phyloP scores from a whole-genome alignment of 2,329 filamentous ascomycete genomes.

The Stagonosporopsis tanaceti region DNA sequence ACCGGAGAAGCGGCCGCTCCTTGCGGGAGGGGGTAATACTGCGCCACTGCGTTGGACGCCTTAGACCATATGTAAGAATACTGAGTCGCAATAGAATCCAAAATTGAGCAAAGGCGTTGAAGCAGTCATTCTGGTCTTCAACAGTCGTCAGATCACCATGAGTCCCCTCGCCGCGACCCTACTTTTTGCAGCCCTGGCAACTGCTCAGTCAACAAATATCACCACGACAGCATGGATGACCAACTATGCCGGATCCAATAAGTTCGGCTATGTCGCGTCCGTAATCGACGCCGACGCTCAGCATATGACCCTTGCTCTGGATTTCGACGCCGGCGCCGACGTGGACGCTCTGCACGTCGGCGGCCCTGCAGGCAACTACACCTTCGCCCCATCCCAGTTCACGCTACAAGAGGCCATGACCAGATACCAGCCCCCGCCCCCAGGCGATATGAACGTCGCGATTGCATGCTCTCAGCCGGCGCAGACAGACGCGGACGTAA shows the following conservation, averaged over 20 bases:
- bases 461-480: slow-evolving; percentile 6
- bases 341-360: slow-evolving; percentile 2
- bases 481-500: neutral
- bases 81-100: neutral
- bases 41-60: slow-evolving; percentile 13
- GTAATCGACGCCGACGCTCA: slow-evolving; percentile 13
- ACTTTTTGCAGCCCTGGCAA: slow-evolving; percentile 8
- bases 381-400: slow-evolving; percentile 6
- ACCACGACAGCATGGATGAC: slow-evolving; percentile 15
- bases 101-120: too few species aligned
- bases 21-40: neutral
- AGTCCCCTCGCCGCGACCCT: slow-evolving; percentile 1
- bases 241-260: slow-evolving; percentile 8
- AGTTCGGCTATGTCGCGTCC: slow-evolving; percentile 14
- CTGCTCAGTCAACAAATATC: slow-evolving; percentile 8
- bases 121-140: neutral
- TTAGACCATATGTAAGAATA: slow-evolving; percentile 8
- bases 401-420: neutral
- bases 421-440: neutral
- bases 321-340: slow-evolving; percentile 4
- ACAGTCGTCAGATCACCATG: neutral
- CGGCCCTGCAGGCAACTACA: neutral
- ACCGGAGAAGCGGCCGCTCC: neutral
- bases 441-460: neutral
- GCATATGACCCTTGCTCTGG: slow-evolving; percentile 10